phyloP scores from a whole-genome alignment of 2,329 filamentous ascomycete genomes.

The Hypomyces rosellus region DNA sequence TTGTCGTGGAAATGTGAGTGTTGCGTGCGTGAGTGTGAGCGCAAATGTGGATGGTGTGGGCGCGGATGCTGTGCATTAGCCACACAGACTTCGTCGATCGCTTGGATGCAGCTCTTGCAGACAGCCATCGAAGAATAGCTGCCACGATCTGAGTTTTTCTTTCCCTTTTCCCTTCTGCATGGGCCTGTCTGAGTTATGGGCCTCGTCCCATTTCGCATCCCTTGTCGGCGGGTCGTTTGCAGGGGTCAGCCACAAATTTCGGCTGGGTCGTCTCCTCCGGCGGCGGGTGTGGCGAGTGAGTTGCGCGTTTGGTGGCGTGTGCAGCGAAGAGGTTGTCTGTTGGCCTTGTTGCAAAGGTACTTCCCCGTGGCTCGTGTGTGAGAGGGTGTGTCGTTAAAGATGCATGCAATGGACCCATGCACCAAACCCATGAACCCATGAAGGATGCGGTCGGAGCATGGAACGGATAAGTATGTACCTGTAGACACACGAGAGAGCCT shows the following conservation, averaged over 20 bases:
- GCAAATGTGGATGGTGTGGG: too few relatives aligned
- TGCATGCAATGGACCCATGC: background rate
- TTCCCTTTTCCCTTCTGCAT: background rate
- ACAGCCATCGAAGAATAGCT: conserved; percentile 8
- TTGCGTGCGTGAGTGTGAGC: too few relatives aligned
- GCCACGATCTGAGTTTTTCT: conserved; percentile 2
- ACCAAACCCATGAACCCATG: too few relatives aligned
- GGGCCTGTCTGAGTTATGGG: background rate
- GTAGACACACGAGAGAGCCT: too few relatives aligned
- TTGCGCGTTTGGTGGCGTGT: conserved; percentile 2
- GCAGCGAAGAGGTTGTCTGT: background rate
- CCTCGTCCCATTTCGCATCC: too few relatives aligned
- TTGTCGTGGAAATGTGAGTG: too few relatives aligned
- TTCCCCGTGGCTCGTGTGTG: conserved; percentile 2
- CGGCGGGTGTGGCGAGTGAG: conserved; percentile 7
- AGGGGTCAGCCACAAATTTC: too few relatives aligned
- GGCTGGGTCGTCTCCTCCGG: background rate
- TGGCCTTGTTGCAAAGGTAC: conserved; percentile 2
- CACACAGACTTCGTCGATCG: conserved; percentile 1
- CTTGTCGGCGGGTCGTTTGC: too few relatives aligned
- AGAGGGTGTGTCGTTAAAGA: conserved; percentile 5
- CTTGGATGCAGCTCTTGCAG: background rate
- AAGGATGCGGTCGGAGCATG: too few relatives aligned
- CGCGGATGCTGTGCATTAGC: too few relatives aligned
- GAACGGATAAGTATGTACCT: too few relatives aligned